Evolutionary conservation across 331 rosid species (phyloP), one percentile per base, ranked within the genome.

Genomic region (Telfairia occidentalis): DNA sequence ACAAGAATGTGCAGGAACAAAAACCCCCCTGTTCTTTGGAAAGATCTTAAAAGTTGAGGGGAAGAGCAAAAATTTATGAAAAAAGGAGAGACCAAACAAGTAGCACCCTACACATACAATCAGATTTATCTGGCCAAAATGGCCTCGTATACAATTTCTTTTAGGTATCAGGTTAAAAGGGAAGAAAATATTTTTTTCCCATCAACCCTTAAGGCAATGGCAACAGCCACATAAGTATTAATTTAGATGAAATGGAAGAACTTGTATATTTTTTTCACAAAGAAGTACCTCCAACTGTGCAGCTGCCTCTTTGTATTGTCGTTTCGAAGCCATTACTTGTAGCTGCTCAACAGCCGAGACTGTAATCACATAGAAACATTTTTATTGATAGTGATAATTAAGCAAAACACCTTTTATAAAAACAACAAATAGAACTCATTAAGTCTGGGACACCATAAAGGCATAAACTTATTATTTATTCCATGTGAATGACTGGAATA

Each of bases 291-390:
- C 99, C 82, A 95, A 80, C 80, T 95, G 99, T 23, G 97, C 92
- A 81, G 96, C 97, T 73, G 96, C 96, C 84, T 92, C 97, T 76
- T 90, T 95, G 85, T 95, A 95, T 69, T 95, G 97, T 48, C 97
- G 90, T 76, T 95, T 95, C 23, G 99, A 95, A 87, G 99, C 96
- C 99, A 95, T 89, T 45, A 88, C 89, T 86, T 95, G 99, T 76
- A 95, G 99, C 86, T 95, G 99, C 86, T 95, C 99, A 80, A 95
- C 99, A 76, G 99, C 99, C 79, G 99, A 95, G 85, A 95, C 99
- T 95, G 92, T 78, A 87, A 79, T 79, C 64, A 38, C 26, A 83
- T 63, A 38, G 81, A 78, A 82, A 84, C 49, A 53, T 38, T 42
- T 45, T 78, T 78, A 80, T 32, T 23, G 32, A 72, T 4, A 5